Evolutionary conservation across 2,329 filamentous ascomycete species (phyloP).

Genomic region (Hypoxylon sp.): DNA sequence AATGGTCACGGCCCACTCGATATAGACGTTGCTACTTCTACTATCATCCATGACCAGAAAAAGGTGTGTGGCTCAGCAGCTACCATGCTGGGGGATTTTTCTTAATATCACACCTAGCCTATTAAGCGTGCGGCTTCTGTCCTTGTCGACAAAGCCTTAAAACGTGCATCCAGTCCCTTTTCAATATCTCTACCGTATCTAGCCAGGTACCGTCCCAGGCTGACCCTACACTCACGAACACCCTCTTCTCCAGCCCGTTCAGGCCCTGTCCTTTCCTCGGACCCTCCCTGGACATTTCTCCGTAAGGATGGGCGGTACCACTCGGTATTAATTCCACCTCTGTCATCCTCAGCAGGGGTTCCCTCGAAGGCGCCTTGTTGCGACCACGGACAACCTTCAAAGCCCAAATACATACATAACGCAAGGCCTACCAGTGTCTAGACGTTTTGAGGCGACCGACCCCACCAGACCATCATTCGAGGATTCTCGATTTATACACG

Average conservation of each 20-base stretch:
- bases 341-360: conserved; percentile 61
- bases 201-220: conserved; percentile 58
- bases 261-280: conserved; percentile 60
- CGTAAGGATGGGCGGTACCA: conserved; percentile 60
- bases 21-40: conserved; percentile 56
- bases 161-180: conserved; percentile 55
- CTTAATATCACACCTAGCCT: conserved; percentile 52
- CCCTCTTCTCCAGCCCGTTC: conserved; percentile 56
- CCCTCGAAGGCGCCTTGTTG: conserved; percentile 59
- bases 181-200: conserved; percentile 59
- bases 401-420: conserved; percentile 59
- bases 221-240: conserved; percentile 52
- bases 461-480: conserved; percentile 59
- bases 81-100: conserved; percentile 51
- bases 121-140: conserved; percentile 56
- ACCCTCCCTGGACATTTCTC: conserved; percentile 64
- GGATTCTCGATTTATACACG: conserved; percentile 58
- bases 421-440: conserved; percentile 58
- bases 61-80: conserved; percentile 59
- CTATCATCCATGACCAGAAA: conserved; percentile 54
- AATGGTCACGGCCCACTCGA: conserved; percentile 57
- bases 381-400: conserved; percentile 58
- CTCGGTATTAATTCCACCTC: conserved; percentile 65
- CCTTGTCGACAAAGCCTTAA: conserved; percentile 54
- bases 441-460: conserved; percentile 58